Conservation (phyloP, 345 rosid genomes). For the Cardamine chenopodiifolia region DNA sequence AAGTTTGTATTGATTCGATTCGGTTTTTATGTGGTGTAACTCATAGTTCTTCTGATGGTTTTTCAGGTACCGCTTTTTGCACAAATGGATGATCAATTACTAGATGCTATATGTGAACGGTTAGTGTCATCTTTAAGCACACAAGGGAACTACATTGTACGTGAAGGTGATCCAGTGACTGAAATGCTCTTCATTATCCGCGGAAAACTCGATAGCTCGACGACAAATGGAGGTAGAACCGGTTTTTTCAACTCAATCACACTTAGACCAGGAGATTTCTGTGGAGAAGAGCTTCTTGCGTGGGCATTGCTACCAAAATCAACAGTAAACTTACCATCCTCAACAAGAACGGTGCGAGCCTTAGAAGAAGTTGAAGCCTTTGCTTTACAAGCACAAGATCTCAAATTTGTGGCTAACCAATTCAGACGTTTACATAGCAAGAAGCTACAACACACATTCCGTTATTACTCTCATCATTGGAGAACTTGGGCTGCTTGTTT, state of each 20-base stretch:
- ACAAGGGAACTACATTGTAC: constrained; percentile 60
- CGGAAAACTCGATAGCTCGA: constrained; percentile 63
- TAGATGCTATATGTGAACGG: constrained; percentile 70
- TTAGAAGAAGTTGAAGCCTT: constrained; percentile 66
- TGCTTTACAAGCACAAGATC: constrained; percentile 63
- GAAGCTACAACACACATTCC: constrained; percentile 63
- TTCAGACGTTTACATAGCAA: constrained; percentile 68
- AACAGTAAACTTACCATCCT: constrained; percentile 56
- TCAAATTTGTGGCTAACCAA: constrained; percentile 68
- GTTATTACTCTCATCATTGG: constrained; percentile 69
- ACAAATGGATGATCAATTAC: constrained; percentile 67
- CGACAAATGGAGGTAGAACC: constrained; percentile 68
- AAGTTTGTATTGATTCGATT: background rate
- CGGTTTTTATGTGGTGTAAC: background rate
- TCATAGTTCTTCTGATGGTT: background rate
- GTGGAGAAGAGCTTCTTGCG: constrained; percentile 72
- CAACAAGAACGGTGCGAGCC: constrained; percentile 64
- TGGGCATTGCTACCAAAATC: constrained; percentile 69
- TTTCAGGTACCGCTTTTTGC: constrained; percentile 66
- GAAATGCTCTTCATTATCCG: constrained; percentile 67
- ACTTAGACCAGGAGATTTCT: constrained; percentile 63
- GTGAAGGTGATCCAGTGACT: constrained; percentile 66
- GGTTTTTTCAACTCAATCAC: constrained; percentile 64
- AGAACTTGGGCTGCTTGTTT: constrained; percentile 76
- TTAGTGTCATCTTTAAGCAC: constrained; percentile 60